Evolutionary conservation across 352 stramenopile species (phyloP), one percentile per base, ranked within the genome.

Genomic region (Globisporangium nagaii): DNA sequence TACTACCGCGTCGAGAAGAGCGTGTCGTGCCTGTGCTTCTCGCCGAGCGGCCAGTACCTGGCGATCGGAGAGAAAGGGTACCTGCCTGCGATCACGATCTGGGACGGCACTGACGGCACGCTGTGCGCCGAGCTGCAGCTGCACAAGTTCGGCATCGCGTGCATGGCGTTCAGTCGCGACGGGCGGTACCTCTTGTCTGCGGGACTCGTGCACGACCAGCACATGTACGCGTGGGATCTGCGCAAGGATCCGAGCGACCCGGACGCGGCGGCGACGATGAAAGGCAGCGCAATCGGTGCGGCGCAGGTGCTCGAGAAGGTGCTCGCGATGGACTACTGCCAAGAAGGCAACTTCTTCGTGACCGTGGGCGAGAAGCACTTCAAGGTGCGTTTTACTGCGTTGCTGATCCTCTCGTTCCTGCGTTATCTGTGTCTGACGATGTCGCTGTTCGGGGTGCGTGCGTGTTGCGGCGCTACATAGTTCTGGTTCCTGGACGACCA

Each of bases 21-120:
- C 19, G 86, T 96, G n/a, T 62, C 80, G 28, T 88, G 84, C 45
- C 56, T 95, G 20, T 76, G 70, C 53, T 96, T 95, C 65, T 95
- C 87, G 37, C 75, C 71, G 25, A 92, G 75, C 27, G 87, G 87
- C 8, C 81, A 88, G 52, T 93, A 79, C 60, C 66, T 96, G 4
- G 87, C 86, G 6, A 93, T 96, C 31, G 85, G 86, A n/a, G 84
- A 96, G 65, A 88, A 88, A 67, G 86, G 87, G 0, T 88, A 92
- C 57, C 25, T 80, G 13, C 84, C 85, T 4, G 74, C 86, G 1
- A 91, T 96, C 45, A 94, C 84, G 25, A 88, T 96, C 25, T 96
- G 85, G 84, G 81, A 95, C 44, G 73, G 83, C 24, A 68, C 66
- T 15, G 75, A 87, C 41, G 85, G 86, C 43, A 80, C 77, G 54